Evolutionary conservation across 495 filamentous ascomycete genomes (phyloP), one percentile per base, ranked within the genome.

Genomic region (Xylaria grammica): DNA sequence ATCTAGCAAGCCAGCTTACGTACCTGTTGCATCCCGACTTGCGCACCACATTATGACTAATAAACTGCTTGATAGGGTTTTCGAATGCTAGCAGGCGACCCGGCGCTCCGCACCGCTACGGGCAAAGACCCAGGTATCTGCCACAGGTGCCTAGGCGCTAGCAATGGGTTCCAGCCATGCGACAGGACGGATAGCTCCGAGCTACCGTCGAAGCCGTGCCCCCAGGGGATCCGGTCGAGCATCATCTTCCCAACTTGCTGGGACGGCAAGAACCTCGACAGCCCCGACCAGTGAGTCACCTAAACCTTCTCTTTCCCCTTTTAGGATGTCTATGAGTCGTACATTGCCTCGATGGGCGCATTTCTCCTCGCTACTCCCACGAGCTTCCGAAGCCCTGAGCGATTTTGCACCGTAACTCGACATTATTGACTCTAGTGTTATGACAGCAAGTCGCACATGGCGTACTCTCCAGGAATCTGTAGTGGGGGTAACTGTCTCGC

Each of bases 61-160:
- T 42, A 17, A 17, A 42, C 17, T 17, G 17, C 40, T 42, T 17
- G 40, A 42, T 15, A 71, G 69, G 88, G 86, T 27, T 89, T 91
- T 72, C 90, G 90, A 64, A 93, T 94, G 89, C 67, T 93, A 17
- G 82, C 87, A 45, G 91, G 91, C 40, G 79, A 89, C 69, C 80
- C 88, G 0, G 74, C 67, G 59, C 75, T 83, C 38, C 84, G 85
- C 42, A 65, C 70, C 52, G 78, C 69, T 42, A 66, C 69, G 44
- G 77, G 69, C 53, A 73, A 72, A 61, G 63, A 30, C 69, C 40
- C 40, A 15, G 40, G 70, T 50, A 46, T 79, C 7, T 79, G 77
- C 70, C 77, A 79, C 65, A 70, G 77, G 40, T 79, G 77, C 64
- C 70, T 73, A 40, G 53, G 50, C 46, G 75, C 72, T 20, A 67